Evolutionary conservation across 2,329 filamentous ascomycete genomes (phyloP).

Genomic region (Fusarium euwallaceae): DNA sequence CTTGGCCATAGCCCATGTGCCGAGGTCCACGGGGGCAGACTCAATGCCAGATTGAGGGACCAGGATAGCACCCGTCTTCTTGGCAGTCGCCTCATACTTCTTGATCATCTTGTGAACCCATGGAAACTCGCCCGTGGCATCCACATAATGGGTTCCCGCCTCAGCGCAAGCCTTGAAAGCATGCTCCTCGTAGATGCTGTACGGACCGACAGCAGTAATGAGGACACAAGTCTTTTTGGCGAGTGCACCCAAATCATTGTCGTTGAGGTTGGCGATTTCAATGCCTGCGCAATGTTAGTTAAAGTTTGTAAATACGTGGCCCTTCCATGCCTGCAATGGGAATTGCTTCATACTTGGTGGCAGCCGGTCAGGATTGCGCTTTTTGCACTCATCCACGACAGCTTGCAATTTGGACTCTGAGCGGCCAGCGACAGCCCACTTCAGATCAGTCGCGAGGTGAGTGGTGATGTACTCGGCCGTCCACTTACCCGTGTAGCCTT

Average conservation of each 20-base stretch:
- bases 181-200: conserved; percentile 67
- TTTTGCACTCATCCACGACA: conserved; percentile 75
- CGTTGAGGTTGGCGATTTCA: conserved; percentile 64
- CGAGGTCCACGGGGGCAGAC: conserved; percentile 71
- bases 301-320: background rate
- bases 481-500: conserved; percentile 85
- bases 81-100: conserved; percentile 68
- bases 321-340: background rate
- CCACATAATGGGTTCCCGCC: conserved; percentile 74
- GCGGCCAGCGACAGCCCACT: conserved; percentile 90
- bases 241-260: conserved; percentile 61
- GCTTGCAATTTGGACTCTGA: conserved; percentile 80
- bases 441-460: conserved; percentile 79
- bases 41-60: conserved; percentile 74
- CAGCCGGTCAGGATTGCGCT: conserved; percentile 75
- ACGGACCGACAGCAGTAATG: conserved; percentile 72
- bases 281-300: conserved; percentile 55
- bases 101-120: conserved; percentile 72
- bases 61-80: conserved; percentile 68
- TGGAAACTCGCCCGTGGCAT: conserved; percentile 72
- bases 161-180: conserved; percentile 73
- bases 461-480: conserved; percentile 81
- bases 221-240: conserved; percentile 69
- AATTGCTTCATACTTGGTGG: conserved; percentile 70
- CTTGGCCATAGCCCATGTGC: conserved; percentile 67